Conservation (phyloP, 2,329 filamentous ascomycete genomes). For the Fusarium penzigii region DNA sequence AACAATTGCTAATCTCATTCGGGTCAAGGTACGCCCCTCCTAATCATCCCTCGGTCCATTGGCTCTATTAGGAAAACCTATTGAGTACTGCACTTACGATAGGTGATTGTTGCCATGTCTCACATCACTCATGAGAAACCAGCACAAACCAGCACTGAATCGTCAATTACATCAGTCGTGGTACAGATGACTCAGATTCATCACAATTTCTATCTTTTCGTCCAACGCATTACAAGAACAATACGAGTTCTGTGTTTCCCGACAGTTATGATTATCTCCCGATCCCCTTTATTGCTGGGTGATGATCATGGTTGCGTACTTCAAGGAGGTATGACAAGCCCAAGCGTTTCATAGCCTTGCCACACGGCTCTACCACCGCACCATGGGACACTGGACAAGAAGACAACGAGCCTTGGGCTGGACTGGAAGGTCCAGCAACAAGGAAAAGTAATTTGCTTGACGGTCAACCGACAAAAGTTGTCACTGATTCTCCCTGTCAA, state of each 20-base stretch:
- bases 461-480: constrained; percentile 15
- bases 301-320: background rate
- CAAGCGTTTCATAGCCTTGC: constrained; percentile 28
- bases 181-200: background rate
- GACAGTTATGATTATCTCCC: background rate
- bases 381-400: constrained; percentile 19
- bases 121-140: no score
- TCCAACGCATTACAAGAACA: background rate
- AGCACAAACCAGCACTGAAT: no score
- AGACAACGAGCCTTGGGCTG: constrained; percentile 8
- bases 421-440: constrained; percentile 5
- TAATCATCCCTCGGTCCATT: background rate
- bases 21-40: background rate
- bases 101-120: no score
- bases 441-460: constrained; percentile 24
- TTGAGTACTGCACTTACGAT: background rate
- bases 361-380: constrained; percentile 1
- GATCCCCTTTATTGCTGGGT: background rate
- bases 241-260: background rate
- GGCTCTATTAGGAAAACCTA: background rate
- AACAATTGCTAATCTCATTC: background rate
- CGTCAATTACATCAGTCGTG: background rate
- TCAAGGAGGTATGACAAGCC: constrained; percentile 1
- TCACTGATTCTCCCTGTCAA: background rate
- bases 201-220: background rate